Evolutionary conservation across 495 filamentous ascomycete species (phyloP).

Genomic region (Stereocaulon alpinum): DNA sequence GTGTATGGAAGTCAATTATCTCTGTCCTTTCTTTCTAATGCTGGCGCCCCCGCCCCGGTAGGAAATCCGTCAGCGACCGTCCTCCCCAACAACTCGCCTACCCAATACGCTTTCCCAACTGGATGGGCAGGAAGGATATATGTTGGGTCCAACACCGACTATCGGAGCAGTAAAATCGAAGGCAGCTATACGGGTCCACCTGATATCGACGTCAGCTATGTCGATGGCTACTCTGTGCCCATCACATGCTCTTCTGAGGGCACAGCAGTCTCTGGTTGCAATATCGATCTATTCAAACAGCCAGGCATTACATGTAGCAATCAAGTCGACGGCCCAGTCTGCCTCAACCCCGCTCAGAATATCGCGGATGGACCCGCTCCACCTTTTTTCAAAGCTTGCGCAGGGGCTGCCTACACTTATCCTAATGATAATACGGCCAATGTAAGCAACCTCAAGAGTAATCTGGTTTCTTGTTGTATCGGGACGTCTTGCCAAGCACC

Average conservation of each 20-base stretch:
- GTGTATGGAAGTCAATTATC: background rate
- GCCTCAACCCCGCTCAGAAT: constrained; percentile 15
- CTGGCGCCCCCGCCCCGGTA: background rate
- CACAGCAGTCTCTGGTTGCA: constrained; percentile 16
- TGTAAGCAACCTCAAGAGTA: background rate
- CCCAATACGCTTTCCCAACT: constrained; percentile 3
- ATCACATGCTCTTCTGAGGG: constrained; percentile 17
- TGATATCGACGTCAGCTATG: constrained; percentile 14
- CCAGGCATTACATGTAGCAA: constrained; percentile 6
- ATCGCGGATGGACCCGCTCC: constrained; percentile 9
- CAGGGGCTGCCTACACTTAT: constrained; percentile 19
- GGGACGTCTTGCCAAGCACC: background rate
- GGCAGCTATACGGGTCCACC: constrained; percentile 4
- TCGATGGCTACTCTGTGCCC: constrained; percentile 21
- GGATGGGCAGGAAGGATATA: constrained; percentile 2
- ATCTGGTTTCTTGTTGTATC: background rate
- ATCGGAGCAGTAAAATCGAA: constrained; percentile 11
- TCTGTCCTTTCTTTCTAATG: constrained; percentile 1
- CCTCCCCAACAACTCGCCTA: background rate
- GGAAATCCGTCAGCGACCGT: constrained; percentile 2
- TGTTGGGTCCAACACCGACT: background rate
- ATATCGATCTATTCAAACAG: constrained; percentile 19
- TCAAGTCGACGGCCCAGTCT: constrained; percentile 8
- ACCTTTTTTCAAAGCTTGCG: constrained; percentile 18
- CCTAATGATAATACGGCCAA: constrained; percentile 19